Evolutionary conservation across 2,329 filamentous ascomycete species (phyloP), one percentile per base, ranked within the genome.

Genomic region (Zymoseptoria ardabiliae): DNA sequence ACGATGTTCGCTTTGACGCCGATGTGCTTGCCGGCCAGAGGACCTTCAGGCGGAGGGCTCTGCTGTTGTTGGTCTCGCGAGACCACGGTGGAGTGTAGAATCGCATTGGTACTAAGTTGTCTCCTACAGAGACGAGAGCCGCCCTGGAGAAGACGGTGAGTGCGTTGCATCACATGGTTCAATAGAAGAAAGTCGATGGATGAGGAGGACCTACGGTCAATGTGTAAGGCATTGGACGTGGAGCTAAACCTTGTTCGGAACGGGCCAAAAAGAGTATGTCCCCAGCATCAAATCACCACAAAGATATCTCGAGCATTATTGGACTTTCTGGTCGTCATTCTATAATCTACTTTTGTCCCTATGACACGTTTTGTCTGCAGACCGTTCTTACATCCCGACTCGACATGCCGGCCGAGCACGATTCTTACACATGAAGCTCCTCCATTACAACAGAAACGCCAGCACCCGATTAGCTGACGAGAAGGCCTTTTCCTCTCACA

Each of bases 1-100:
- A 76, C 76, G 53, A 81, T 81, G 65, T 81, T 81, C 70, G 81
- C 79, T 66, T 81, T 81, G 58, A 81, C 64, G 8, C 76, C 77
- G 51, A 81, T 72, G 8, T 74, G 68, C 53, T 68, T 73, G 58
- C 75, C 75, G 25, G 52, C 21, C 35, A 69, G 58, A 3, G 61
- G 53, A 20, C 41, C 53, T 45, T 56, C 50, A n/a, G 56, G 48
- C 23, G 22, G 51, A 21, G 9, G 25, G 49, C 8, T 17, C 21
- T 20, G 35, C n/a, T 49, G 13, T 19, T 50, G 49, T 25, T 54
- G 53, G n/a, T 30, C 21, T 19, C 23, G 52, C 23, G 25, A 35
- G 25, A 23, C 54, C 25, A 49, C 45, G 13, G 23, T 13, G 20
- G 28, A 49, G 2, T 53, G 35, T 20, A 19, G 52, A 19, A 17